Evolutionary conservation across 2,329 filamentous ascomycete genomes (phyloP).

Genomic region (Rachicladosporium sp.): DNA sequence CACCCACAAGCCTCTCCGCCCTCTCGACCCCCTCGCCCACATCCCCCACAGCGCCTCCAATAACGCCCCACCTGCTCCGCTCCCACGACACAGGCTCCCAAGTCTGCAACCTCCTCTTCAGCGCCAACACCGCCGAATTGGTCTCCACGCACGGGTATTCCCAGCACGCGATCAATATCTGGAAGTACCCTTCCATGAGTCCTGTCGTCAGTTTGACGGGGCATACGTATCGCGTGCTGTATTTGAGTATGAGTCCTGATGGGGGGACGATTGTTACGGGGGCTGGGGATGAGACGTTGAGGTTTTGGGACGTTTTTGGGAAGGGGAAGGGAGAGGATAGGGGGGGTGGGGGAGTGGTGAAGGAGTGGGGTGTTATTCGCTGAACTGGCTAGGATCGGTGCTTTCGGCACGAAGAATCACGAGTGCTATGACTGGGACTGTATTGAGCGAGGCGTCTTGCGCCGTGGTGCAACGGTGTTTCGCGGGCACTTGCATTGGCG

Average conservation of each 20-base stretch:
- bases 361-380: conserved; percentile 65
- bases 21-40: conserved; percentile 21
- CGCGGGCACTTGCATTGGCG: too few species aligned
- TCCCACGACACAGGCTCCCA: conserved; percentile 95
- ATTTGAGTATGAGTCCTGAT: conserved; percentile 94
- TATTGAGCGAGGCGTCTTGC: too few species aligned
- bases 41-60: conserved; percentile 19
- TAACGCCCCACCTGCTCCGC: conserved; percentile 44
- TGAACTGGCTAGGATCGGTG: too few species aligned
- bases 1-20: conserved; percentile 16
- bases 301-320: conserved; percentile 95
- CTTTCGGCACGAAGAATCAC: too few species aligned
- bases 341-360: conserved; percentile 45
- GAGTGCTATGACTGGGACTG: too few species aligned
- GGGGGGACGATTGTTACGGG: conserved; percentile 89
- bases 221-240: conserved; percentile 91
- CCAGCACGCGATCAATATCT: conserved; percentile 97
- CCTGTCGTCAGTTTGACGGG: conserved; percentile 91
- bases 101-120: conserved; percentile 98
- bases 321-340: conserved; percentile 56
- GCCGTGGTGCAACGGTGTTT: too few species aligned
- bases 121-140: conserved; percentile 93
- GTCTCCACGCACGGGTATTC: conserved; percentile 95
- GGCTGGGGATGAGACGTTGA: conserved; percentile 85
- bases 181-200: conserved; percentile 98